Percentiles rank a stretch among this genome's conserved stretches.
Evolutionary conservation across 371 early-diverging fungal species (phyloP).

Genomic region (Mucor lusitanicus): DNA sequence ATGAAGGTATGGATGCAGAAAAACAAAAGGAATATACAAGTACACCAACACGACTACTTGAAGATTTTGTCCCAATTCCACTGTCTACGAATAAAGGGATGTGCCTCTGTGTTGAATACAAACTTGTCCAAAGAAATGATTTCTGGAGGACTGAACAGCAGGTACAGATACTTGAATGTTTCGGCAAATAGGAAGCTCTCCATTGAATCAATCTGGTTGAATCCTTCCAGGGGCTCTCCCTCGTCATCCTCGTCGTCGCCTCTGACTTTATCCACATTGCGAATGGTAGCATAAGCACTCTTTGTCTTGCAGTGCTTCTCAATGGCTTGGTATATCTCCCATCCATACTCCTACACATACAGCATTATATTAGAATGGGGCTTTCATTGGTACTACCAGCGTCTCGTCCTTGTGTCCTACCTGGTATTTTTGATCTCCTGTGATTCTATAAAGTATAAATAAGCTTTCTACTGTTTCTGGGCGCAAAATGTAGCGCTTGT

Average conservation of each 20-base stretch:
- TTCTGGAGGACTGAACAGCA: constrained; percentile 69
- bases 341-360: constrained; percentile 59
- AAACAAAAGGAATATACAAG: neutral
- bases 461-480: constrained; percentile 81
- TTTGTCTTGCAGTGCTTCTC: constrained; percentile 64
- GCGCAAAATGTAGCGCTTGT: constrained; percentile 23
- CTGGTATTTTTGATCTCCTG: constrained; percentile 73
- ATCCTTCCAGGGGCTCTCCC: neutral
- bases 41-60: neutral
- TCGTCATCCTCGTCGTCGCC: constrained; percentile 23
- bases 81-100: constrained; percentile 44
- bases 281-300: constrained; percentile 66
- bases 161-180: constrained; percentile 87
- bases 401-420: constrained; percentile 10
- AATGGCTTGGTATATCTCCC: constrained; percentile 70
- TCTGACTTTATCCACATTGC: constrained; percentile 46
- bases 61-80: constrained; percentile 27
- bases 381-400: neutral
- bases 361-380: neutral
- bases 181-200: constrained; percentile 83
- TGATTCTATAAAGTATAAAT: constrained; percentile 72
- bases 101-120: constrained; percentile 76
- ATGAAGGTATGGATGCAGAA: neutral
- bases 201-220: constrained; percentile 49
- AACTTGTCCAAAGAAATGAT: constrained; percentile 69